Evolutionary conservation across 768 basidiomycete genomes (phyloP).

Genomic region (Trametes cubensis): DNA sequence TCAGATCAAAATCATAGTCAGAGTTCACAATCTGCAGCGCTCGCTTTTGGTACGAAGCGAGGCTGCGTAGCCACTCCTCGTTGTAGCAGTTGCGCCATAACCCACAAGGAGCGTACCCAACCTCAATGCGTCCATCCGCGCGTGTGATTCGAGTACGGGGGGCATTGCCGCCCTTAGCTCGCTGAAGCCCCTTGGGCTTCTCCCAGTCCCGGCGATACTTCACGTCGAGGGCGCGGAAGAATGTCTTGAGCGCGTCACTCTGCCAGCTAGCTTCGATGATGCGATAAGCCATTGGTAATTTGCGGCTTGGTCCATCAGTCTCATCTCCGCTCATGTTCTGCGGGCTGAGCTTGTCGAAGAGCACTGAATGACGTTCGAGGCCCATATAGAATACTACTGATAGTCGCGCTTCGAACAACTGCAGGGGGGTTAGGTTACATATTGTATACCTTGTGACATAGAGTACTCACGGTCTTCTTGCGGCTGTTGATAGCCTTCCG

Average conservation of each 20-base stretch:
- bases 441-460: too few species aligned
- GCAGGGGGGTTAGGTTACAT: not conserved
- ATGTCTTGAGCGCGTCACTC: conserved; percentile 2
- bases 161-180: too few species aligned
- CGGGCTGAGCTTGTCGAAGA: not conserved
- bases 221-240: conserved; percentile 9
- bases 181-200: too few species aligned
- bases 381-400: not conserved
- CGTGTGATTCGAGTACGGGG: not conserved
- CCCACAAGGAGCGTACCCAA: conserved; percentile 1
- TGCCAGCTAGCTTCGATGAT: conserved; percentile 15
- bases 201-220: not conserved
- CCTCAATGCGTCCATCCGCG: not conserved
- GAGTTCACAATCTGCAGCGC: not conserved
- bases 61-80: not conserved
- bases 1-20: conserved; percentile 9
- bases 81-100: conserved; percentile 17
- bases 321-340: conserved; percentile 17
- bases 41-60: not conserved
- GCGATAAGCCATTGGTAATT: not conserved
- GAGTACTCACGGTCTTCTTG: conserved; percentile 2
- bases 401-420: conserved; percentile 3
- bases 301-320: not conserved
- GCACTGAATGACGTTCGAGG: not conserved
- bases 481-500: conserved; percentile 4